Percentiles rank a stretch among this genome's conserved stretches.
Conservation (phyloP, 1,284 basidiomycete species). For the Chalciporus piperatoides region DNA sequence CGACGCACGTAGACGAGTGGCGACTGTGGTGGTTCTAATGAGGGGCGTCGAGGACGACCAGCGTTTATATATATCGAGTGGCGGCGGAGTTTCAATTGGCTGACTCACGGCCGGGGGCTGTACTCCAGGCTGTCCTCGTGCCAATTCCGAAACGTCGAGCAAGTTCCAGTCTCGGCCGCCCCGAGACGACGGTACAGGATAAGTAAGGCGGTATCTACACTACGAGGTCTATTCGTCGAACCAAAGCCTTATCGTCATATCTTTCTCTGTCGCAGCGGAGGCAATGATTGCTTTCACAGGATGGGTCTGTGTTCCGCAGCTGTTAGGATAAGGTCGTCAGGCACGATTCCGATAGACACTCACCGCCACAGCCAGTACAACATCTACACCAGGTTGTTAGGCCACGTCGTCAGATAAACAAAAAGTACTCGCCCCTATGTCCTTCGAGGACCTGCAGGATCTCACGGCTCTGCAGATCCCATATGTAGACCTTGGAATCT, state of each 20-base stretch:
- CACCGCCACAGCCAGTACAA: slow-evolving; percentile 71
- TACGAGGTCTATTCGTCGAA: slow-evolving; percentile 41
- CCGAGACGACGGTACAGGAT: no score
- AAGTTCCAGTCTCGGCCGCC: no score
- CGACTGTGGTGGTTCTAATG: slow-evolving; percentile 40
- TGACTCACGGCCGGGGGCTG: background rate
- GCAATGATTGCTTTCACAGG: slow-evolving; percentile 72
- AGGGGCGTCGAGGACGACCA: background rate
- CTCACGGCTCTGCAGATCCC: slow-evolving; percentile 86
- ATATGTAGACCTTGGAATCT: slow-evolving; percentile 83
- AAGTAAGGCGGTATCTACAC: no score
- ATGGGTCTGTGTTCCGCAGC: slow-evolving; percentile 52
- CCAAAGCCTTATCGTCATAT: slow-evolving; percentile 79
- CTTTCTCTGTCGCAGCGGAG: slow-evolving; percentile 81
- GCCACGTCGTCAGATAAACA: slow-evolving; percentile 5
- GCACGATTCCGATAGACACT: slow-evolving; percentile 24
- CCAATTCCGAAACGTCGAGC: no score
- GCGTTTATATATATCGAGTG: slow-evolving; percentile 23
- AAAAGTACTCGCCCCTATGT: slow-evolving; percentile 60
- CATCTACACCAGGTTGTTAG: slow-evolving; percentile 45
- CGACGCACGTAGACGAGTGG: slow-evolving; percentile 49
- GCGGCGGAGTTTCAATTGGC: slow-evolving; percentile 25
- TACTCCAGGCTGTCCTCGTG: no score
- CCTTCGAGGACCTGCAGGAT: slow-evolving; percentile 74
- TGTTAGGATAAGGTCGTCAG: slow-evolving; percentile 7